Evolutionary conservation across 2,329 filamentous ascomycete genomes (phyloP).

Genomic region (Colletotrichum cereale): DNA sequence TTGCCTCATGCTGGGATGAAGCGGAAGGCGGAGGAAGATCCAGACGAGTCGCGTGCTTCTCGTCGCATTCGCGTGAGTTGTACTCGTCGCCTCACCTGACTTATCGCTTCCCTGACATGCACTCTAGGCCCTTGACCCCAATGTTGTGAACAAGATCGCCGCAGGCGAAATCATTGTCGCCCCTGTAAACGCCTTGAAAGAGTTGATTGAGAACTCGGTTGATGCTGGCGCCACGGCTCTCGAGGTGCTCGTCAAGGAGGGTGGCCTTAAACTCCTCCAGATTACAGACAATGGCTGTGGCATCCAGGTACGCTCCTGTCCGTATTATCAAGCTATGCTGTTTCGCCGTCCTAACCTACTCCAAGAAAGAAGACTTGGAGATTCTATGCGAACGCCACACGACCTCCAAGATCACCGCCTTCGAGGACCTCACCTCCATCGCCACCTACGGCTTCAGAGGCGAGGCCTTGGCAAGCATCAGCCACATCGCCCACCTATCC

Average conservation of each 20-base stretch:
- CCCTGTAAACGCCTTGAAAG: slow-evolving; percentile 94
- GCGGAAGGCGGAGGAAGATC: slow-evolving; percentile 59
- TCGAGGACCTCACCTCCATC: slow-evolving; percentile 91
- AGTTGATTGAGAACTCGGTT: slow-evolving; percentile 96
- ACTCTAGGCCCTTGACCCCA: slow-evolving; percentile 83
- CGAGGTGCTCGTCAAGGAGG: slow-evolving; percentile 94
- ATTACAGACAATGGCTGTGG: slow-evolving; percentile 98
- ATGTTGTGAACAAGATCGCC: slow-evolving; percentile 98
- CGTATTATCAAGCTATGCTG: neutral
- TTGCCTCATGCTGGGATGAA: slow-evolving; percentile 60
- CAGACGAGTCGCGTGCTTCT: slow-evolving; percentile 54
- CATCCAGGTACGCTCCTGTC: slow-evolving; percentile 75
- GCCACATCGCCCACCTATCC: slow-evolving; percentile 94
- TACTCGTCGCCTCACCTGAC: slow-evolving; percentile 15
- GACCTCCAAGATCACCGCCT: slow-evolving; percentile 93
- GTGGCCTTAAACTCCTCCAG: slow-evolving; percentile 92
- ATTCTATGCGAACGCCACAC: slow-evolving; percentile 97
- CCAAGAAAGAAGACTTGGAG: slow-evolving; percentile 86
- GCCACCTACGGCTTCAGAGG: slow-evolving; percentile 98
- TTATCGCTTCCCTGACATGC: slow-evolving; percentile 16
- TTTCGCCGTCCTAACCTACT: slow-evolving; percentile 42
- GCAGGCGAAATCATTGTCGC: slow-evolving; percentile 98
- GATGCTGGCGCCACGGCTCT: slow-evolving; percentile 95
- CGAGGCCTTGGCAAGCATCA: slow-evolving; percentile 96
- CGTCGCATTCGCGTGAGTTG: slow-evolving; percentile 63